A percentile compares a stretch with the other conserved stretches of the same genome.
Evolutionary conservation across 495 filamentous ascomycete genomes (phyloP).

Genomic region (Hypoxylon lienhwacheense): DNA sequence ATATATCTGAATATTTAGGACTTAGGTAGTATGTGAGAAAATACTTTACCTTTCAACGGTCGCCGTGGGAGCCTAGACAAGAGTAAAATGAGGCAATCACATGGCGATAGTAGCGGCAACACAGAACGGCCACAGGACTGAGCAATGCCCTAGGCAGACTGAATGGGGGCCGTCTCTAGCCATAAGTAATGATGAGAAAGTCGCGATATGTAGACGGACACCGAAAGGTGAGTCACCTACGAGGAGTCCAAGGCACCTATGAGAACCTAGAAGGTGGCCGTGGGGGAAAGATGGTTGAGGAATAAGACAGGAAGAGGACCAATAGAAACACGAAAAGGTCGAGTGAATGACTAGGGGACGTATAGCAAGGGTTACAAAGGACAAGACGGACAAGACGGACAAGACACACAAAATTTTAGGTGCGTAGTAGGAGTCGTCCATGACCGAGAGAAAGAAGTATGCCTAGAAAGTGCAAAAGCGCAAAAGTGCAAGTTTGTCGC

Average conservation of each 20-base stretch:
- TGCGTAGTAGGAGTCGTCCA: too few species aligned
- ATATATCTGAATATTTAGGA: background rate
- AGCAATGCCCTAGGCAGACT: conserved; percentile 31
- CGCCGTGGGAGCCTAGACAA: conserved; percentile 9
- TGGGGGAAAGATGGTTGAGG: conserved; percentile 3
- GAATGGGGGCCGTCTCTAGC: conserved; percentile 16
- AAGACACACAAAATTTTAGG: too few species aligned
- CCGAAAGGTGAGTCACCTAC: conserved; percentile 29
- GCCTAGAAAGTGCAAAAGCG: too few species aligned
- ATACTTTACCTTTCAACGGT: conserved; percentile 9
- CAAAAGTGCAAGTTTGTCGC: too few species aligned
- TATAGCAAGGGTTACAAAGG: background rate
- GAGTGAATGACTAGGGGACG: conserved; percentile 10
- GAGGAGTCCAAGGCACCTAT: conserved; percentile 26
- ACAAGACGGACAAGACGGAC: background rate
- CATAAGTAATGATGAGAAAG: conserved; percentile 3
- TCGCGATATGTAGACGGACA: conserved; percentile 7
- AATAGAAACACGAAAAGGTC: conserved; percentile 4
- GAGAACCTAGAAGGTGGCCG: conserved; percentile 15
- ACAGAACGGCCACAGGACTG: conserved; percentile 1
- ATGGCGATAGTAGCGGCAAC: conserved; percentile 6
- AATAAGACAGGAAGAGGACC: conserved; percentile 19
- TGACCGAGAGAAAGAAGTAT: too few species aligned
- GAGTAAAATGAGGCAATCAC: conserved; percentile 11
- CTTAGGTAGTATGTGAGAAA: background rate